These are phyloP conservation scores for Plasmodium vivax DNA, from an alignment of 169 alveolate genomes.

Conservation along the genomic window DNA sequence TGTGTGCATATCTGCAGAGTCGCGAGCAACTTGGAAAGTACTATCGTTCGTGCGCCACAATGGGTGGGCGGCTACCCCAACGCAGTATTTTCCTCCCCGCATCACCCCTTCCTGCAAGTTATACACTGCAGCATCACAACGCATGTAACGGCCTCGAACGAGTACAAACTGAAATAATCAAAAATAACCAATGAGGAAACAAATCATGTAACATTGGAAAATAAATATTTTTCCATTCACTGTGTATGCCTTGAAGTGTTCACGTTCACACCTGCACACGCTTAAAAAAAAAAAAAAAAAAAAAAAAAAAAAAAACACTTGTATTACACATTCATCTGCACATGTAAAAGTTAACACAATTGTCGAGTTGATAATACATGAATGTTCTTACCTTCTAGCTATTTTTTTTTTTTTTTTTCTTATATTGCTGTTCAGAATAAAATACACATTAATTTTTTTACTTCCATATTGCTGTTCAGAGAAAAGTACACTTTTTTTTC, in stretches of 20 bases:
- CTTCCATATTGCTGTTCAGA: not conserved
- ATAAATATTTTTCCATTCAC: constrained; percentile 2
- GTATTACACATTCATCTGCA: constrained; percentile 27
- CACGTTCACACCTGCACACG: constrained; percentile 52
- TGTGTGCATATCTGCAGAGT: not conserved
- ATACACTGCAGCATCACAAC: not conserved
- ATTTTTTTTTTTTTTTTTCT: constrained; percentile 16
- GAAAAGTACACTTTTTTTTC: constrained; percentile 3
- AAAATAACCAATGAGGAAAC: not conserved
- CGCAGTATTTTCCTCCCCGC: not conserved
- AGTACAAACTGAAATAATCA: not conserved
- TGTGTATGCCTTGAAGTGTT: constrained; percentile 16
- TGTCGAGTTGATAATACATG: not conserved
- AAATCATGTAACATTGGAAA: not conserved
- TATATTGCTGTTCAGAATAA: not conserved
- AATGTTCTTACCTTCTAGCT: not conserved
- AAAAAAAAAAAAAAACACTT: constrained; percentile 18
- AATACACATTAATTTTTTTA: not conserved
- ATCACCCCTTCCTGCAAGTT: not conserved
- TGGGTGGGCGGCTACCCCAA: not conserved
- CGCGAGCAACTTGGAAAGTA: not conserved
- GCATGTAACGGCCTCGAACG: not conserved
- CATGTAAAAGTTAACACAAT: not conserved
- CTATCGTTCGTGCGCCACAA: not conserved
- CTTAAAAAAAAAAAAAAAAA: constrained; percentile 9